These are phyloP conservation scores for Hydrangea macrophylla DNA, from an alignment of 148 eudicot species.

Conservation along the genomic window DNA sequence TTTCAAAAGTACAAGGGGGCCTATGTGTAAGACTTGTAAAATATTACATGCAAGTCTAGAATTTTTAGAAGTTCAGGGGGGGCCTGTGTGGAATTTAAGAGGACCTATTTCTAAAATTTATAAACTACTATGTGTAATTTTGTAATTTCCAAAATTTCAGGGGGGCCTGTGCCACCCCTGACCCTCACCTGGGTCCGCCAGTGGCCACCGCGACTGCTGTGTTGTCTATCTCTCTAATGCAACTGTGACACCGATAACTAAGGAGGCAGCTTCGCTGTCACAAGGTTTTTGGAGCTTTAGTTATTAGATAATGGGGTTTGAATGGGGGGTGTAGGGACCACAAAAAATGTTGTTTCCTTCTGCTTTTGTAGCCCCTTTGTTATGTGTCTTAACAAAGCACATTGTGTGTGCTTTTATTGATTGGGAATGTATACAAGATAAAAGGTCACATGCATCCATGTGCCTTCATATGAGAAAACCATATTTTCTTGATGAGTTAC, in stretches of 20 bases:
- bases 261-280: background rate
- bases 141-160: too few relatives aligned
- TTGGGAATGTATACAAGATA: background rate
- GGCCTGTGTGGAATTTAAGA: too few relatives aligned
- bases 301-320: background rate
- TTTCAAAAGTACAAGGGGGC: too few relatives aligned
- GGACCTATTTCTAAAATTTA: too few relatives aligned
- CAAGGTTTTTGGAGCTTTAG: background rate
- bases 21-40: too few relatives aligned
- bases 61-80: too few relatives aligned
- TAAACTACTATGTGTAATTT: too few relatives aligned
- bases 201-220: background rate
- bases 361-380: background rate
- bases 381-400: background rate
- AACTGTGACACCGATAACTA: background rate
- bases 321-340: conserved; percentile 3
- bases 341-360: background rate
- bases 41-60: too few relatives aligned
- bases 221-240: background rate
- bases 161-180: too few relatives aligned
- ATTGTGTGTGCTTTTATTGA: background rate
- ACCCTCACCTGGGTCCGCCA: too few relatives aligned
- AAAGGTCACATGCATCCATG: conserved; percentile 1
- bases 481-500: background rate
- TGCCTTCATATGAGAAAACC: background rate